phyloP scores from a whole-genome alignment of 257 asterid species.

The Lavandula angustifolia region DNA sequence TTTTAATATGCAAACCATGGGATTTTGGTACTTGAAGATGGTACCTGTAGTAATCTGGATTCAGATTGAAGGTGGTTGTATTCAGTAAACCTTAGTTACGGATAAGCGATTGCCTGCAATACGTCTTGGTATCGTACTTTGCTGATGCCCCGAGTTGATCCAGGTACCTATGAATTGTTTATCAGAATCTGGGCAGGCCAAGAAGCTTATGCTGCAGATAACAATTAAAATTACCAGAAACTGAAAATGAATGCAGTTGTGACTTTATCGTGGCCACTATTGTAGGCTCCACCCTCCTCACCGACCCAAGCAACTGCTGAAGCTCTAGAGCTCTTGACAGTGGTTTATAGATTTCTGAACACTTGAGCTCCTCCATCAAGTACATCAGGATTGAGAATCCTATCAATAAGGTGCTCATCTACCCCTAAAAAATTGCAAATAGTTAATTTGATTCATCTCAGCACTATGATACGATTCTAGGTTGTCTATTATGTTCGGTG shows the following conservation, averaged over 20 bases:
- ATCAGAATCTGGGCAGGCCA: neutral
- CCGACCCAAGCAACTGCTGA: conserved; percentile 73
- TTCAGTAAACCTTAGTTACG: conserved; percentile 88
- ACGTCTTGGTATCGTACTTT: conserved; percentile 60
- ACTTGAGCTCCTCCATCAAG: conserved; percentile 53
- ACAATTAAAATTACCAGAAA: conserved; percentile 56
- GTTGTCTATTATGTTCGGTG: too few species aligned
- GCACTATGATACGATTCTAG: too few species aligned
- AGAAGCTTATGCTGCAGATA: neutral
- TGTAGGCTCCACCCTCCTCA: conserved; percentile 79
- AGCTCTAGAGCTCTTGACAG: conserved; percentile 44
- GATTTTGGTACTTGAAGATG: neutral
- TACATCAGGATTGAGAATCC: conserved; percentile 62
- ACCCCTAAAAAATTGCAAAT: conserved; percentile 41
- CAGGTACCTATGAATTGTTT: conserved; percentile 52
- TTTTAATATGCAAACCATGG: too few species aligned
- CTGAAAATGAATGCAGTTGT: conserved; percentile 72
- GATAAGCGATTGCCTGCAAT: conserved; percentile 74
- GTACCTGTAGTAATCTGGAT: conserved; percentile 91
- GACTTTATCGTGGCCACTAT: conserved; percentile 67
- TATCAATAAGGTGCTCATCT: conserved; percentile 57
- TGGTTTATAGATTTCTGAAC: conserved; percentile 42
- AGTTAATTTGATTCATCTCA: too few species aligned
- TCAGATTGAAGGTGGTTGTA: conserved; percentile 66
- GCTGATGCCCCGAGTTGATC: conserved; percentile 82